Conservation (phyloP, 2,329 filamentous ascomycete genomes). For the Talaromyces pinophilus region DNA sequence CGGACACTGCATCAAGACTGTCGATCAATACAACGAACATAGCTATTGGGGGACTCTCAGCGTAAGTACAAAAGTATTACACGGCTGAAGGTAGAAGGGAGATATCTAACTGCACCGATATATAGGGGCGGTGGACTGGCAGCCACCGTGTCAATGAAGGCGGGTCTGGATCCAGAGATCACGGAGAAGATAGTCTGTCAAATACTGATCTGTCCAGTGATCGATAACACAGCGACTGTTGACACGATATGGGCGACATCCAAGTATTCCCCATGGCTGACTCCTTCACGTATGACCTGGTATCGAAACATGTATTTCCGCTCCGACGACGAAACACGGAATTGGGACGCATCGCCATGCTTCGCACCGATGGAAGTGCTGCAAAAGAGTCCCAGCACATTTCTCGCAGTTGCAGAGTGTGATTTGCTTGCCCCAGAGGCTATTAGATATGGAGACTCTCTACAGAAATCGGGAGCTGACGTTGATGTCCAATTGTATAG, state of each 20-base stretch:
- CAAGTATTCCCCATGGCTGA: neutral
- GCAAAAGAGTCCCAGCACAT: neutral
- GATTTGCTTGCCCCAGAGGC: neutral
- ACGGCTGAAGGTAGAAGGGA: neutral
- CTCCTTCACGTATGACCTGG: neutral
- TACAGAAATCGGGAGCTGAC: neutral
- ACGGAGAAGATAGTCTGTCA: neutral
- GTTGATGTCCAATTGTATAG: neutral
- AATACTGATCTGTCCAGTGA: neutral
- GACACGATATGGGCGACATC: neutral
- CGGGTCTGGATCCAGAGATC: neutral
- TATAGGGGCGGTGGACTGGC: neutral
- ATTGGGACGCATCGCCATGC: neutral
- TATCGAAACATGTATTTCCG: neutral
- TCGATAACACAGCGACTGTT: constrained; percentile 1
- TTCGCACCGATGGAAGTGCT: neutral
- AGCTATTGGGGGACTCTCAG: neutral
- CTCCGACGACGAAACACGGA: neutral
- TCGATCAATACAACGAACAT: neutral
- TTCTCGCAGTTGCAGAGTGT: neutral
- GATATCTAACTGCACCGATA: neutral
- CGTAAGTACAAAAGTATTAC: neutral
- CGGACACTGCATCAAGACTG: neutral
- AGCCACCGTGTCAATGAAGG: neutral
- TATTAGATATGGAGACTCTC: neutral